phyloP scores from a whole-genome alignment of 2,329 filamentous ascomycete genomes.

The Gaeumannomyces sp. region DNA sequence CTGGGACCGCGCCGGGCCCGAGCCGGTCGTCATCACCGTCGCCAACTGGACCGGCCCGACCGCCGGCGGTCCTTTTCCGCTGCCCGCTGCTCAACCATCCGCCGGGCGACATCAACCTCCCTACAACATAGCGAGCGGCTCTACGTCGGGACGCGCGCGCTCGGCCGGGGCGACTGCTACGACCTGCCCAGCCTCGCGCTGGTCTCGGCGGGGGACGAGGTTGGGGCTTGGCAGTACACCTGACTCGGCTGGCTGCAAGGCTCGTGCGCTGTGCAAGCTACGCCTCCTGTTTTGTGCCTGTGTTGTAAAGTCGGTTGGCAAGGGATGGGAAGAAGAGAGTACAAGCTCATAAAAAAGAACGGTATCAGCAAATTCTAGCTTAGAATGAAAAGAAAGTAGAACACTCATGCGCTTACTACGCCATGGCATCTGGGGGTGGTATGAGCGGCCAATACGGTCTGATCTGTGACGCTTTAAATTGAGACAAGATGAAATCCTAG shows the following conservation, averaged over 20 bases:
- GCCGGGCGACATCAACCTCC: neutral
- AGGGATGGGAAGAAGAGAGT: no score
- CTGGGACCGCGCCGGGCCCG: neutral
- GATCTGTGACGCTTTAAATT: neutral
- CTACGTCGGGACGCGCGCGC: neutral
- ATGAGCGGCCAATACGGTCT: no score
- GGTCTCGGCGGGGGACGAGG: neutral
- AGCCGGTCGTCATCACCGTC: neutral
- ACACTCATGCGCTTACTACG: no score
- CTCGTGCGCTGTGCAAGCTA: no score
- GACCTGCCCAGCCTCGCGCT: neutral
- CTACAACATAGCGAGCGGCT: neutral
- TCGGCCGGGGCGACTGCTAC: neutral
- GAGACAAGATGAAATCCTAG: neutral
- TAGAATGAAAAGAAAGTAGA: no score
- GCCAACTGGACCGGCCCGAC: neutral
- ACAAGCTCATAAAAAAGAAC: no score
- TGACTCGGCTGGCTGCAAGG: neutral
- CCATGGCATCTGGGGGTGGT: no score
- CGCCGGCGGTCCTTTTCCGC: neutral
- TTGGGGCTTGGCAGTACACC: constrained; percentile 3
- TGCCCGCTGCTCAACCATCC: neutral
- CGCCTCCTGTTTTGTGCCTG: no score
- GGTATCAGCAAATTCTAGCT: no score
- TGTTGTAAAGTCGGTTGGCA: no score